A percentile compares a stretch with the other conserved stretches of the same genome.
These are phyloP conservation scores for Penicillium goetzii DNA, from an alignment of 495 filamentous ascomycete species.

Conservation along the genomic window DNA sequence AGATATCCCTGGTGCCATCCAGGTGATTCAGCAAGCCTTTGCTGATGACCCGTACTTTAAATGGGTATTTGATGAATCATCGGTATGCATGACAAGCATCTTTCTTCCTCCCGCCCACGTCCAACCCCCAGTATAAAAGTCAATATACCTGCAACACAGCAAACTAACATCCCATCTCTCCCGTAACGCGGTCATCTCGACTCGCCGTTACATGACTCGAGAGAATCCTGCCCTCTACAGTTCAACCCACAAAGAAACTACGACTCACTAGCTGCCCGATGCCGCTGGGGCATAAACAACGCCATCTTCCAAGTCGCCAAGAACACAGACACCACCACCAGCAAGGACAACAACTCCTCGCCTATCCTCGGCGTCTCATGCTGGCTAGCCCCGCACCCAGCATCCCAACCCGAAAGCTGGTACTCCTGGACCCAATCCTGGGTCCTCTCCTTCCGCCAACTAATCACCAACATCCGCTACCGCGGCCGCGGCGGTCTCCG, in stretches of 20 bases:
- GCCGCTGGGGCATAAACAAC: slow-evolving; percentile 66
- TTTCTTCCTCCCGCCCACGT: not conserved
- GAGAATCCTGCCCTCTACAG: slow-evolving; percentile 28
- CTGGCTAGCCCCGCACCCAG: slow-evolving; percentile 60
- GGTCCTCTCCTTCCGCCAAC: slow-evolving; percentile 59
- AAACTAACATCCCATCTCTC: slow-evolving; percentile 26
- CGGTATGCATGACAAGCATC: slow-evolving; percentile 37
- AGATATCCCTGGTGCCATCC: slow-evolving; percentile 63
- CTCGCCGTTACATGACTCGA: slow-evolving; percentile 11
- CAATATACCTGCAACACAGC: not conserved
- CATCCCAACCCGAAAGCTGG: slow-evolving; percentile 54
- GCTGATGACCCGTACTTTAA: slow-evolving; percentile 65
- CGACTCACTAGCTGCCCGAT: slow-evolving; percentile 60
- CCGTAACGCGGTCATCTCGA: slow-evolving; percentile 26
- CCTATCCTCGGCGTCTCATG: slow-evolving; percentile 65
- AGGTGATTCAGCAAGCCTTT: slow-evolving; percentile 60
- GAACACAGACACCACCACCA: slow-evolving; percentile 31
- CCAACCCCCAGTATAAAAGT: not conserved
- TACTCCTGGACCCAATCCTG: slow-evolving; percentile 55
- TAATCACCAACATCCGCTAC: slow-evolving; percentile 60
- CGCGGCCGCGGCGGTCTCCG: slow-evolving; percentile 61
- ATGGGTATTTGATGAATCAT: slow-evolving; percentile 61
- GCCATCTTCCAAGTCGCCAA: slow-evolving; percentile 68
- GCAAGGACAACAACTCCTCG: slow-evolving; percentile 14
- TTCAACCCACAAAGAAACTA: slow-evolving; percentile 59